Conservation (phyloP, 106 monocot genomes). For the Iris macrosiphon region DNA sequence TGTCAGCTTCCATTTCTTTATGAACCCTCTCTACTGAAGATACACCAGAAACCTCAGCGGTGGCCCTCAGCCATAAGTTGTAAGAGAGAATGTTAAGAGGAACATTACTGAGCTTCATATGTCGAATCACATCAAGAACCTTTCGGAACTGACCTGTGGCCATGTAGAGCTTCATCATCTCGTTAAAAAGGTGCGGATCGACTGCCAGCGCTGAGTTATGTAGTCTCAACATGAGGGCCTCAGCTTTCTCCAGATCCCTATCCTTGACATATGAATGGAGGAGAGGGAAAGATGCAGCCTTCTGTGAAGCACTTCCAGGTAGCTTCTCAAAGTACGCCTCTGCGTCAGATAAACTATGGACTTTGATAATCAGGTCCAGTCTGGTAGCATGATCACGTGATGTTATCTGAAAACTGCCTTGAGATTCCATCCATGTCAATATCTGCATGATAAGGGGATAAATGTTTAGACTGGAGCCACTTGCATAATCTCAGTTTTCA, state of each 20-base stretch:
- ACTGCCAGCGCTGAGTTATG: conserved; percentile 6
- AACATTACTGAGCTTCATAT: conserved; percentile 59
- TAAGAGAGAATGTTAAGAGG: conserved; percentile 64
- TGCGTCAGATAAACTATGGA: conserved; percentile 39
- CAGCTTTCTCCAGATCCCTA: conserved; percentile 47
- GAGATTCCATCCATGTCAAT: conserved; percentile 63
- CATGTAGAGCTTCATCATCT: conserved; percentile 86
- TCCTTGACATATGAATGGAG: conserved; percentile 60
- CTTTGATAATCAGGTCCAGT: conserved; percentile 57
- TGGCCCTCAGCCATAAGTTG: conserved; percentile 72
- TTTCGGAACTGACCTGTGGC: conserved; percentile 44
- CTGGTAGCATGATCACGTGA: conserved; percentile 51
- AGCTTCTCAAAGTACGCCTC: conserved; percentile 59
- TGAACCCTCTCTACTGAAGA: conserved; percentile 44
- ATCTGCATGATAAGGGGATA: conserved; percentile 58
- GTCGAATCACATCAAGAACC: conserved; percentile 37
- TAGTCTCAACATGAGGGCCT: conserved; percentile 39
- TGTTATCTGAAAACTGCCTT: conserved; percentile 19
- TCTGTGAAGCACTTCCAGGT: conserved; percentile 25
- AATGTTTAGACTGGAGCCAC: conserved; percentile 9
- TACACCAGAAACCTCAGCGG: conserved; percentile 31
- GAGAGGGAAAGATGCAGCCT: conserved; percentile 57
- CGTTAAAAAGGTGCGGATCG: conserved; percentile 60
- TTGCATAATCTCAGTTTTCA: neutral
- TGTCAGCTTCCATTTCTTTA: conserved; percentile 54